A percentile compares a stretch with the other conserved stretches of the same genome.
Conservation (phyloP, 495 filamentous ascomycete genomes). For the Coniosporium apollinis region DNA sequence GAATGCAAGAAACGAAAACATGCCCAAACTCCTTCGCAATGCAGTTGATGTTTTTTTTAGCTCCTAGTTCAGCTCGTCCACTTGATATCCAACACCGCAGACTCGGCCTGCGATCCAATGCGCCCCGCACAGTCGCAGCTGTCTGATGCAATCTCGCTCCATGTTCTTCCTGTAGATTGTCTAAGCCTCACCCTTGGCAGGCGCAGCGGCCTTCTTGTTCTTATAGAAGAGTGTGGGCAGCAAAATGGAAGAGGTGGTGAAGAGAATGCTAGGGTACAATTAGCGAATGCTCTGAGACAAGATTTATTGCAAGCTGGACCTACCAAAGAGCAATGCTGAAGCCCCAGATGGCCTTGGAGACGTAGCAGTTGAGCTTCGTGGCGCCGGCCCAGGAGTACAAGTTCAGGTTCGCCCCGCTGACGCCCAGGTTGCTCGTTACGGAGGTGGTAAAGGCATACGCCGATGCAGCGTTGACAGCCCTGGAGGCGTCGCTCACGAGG, state of each 20-base stretch:
- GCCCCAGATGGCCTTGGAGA: constrained; percentile 85
- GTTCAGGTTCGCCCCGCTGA: constrained; percentile 24
- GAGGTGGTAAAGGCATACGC: constrained; percentile 24
- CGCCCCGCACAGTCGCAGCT: no score
- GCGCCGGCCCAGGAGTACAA: constrained; percentile 45
- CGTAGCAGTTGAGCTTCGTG: constrained; percentile 56
- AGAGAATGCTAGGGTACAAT: constrained; percentile 18
- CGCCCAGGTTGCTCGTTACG: constrained; percentile 25
- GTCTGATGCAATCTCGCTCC: no score
- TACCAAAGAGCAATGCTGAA: constrained; percentile 66
- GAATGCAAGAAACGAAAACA: no score
- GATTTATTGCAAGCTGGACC: constrained; percentile 11
- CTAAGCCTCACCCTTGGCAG: no score
- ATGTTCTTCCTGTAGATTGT: no score
- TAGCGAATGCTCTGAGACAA: not conserved
- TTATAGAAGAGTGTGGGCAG: constrained; percentile 25
- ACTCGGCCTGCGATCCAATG: no score
- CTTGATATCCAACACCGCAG: no score
- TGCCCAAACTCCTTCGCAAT: no score
- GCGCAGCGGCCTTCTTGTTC: constrained; percentile 20
- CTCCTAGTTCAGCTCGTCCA: no score
- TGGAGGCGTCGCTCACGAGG: constrained; percentile 27
- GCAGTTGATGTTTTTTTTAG: no score
- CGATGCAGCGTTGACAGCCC: constrained; percentile 14
- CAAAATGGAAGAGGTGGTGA: constrained; percentile 19